Conservation (phyloP, 73 alveolate species). For the Paramecium primaurelia region DNA sequence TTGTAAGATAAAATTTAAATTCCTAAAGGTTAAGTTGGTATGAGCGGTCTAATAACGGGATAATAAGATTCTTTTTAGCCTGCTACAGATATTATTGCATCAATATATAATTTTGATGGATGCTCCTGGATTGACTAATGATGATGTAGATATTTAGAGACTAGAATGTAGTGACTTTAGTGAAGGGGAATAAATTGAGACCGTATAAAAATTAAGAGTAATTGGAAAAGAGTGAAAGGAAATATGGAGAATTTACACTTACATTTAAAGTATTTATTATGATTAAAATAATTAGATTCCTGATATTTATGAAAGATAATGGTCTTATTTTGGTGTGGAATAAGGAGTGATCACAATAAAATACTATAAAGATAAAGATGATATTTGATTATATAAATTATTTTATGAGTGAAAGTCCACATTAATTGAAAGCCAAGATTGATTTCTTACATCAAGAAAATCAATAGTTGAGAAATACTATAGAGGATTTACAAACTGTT, state of each 20-base stretch:
- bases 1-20: slow-evolving; percentile 5
- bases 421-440: slow-evolving; percentile 21
- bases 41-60: slow-evolving; percentile 52
- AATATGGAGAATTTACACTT: slow-evolving; percentile 61
- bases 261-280: slow-evolving; percentile 38
- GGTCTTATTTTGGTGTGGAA: slow-evolving; percentile 63
- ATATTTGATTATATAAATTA: neutral
- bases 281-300: slow-evolving; percentile 30
- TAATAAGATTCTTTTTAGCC: slow-evolving; percentile 57
- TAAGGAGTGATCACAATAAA: slow-evolving; percentile 55
- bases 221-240: slow-evolving; percentile 60
- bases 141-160: slow-evolving; percentile 58
- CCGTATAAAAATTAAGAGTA: slow-evolving; percentile 28
- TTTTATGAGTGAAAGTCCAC: slow-evolving; percentile 34
- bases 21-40: slow-evolving; percentile 52
- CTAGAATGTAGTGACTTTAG: slow-evolving; percentile 50
- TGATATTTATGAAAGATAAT: slow-evolving; percentile 57
- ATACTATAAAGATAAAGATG: slow-evolving; percentile 60
- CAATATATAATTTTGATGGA: slow-evolving; percentile 59
- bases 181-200: slow-evolving; percentile 51
- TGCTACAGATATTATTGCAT: slow-evolving; percentile 58
- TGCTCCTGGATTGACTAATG: slow-evolving; percentile 57
- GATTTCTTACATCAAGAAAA: slow-evolving; percentile 35
- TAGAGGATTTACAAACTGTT: slow-evolving; percentile 25
- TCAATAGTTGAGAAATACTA: neutral